Evolutionary conservation across 257 asterid genomes (phyloP), one percentile per base, ranked within the genome.

Genomic region (Coffea canephora): DNA sequence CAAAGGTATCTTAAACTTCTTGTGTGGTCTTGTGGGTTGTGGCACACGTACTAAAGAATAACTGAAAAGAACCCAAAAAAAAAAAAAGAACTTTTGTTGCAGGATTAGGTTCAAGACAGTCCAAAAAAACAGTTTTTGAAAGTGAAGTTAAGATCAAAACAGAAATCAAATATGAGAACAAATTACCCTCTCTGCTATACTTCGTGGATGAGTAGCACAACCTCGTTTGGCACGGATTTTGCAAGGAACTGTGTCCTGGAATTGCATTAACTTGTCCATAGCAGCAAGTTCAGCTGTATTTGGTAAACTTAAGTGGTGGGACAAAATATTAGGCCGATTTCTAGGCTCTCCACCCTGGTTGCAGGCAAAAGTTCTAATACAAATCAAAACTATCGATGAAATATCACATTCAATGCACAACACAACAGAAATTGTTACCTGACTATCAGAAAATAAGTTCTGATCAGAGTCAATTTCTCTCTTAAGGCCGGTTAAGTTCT

Each of bases 181-280:
- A 67, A 1, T 64, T 90, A 94, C 97, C 94, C 98, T 91, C 87
- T 94, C 98, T 43, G 98, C 98, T 46, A 94, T 93, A 86, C 98
- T 94, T 57, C 97, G 87, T 15, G 97, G 98, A 86, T 94, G 98
- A 78, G 98, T 94, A 73, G 98, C 98, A 27, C 93, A 94, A 10
- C 98, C 98, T 8, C 98, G 96, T 78, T 94, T 94, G 39, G 98
- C 98, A 0, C 98, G 96, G 77, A 89, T 83, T 77, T 92, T 93
- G 85, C 96, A 91, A 21, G 97, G 98, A 76, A 90, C 89, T 0
- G 91, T 77, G 15, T 90, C 97, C 73, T 89, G 91, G 61, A 91
- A 84, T n/a, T 90, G 91, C 87, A 93, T 59, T 49, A 92, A 62
- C 85, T 90, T 93, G 87, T 93, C 97, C 90, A 89, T 80, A 34